phyloP scores from a whole-genome alignment of 2,329 filamentous ascomycete genomes.

The Calonectria hawksworthii region DNA sequence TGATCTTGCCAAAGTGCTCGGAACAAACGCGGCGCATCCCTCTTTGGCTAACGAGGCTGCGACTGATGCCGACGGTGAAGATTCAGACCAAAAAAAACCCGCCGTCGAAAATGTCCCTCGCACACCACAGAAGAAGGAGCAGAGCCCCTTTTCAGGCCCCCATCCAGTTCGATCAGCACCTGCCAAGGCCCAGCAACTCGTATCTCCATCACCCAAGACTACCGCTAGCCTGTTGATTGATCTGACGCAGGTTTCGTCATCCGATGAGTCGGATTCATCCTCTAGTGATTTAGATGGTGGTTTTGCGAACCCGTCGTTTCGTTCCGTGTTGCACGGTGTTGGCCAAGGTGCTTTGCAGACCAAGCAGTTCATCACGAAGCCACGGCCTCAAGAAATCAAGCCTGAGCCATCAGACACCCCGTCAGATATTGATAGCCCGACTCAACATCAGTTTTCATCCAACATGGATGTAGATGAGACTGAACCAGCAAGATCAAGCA shows the following conservation, averaged over 20 bases:
- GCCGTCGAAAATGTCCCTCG: neutral
- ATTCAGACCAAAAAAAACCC: neutral
- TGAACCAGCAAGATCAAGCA: neutral
- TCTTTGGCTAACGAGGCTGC: neutral
- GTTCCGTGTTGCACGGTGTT: neutral
- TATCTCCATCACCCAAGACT: neutral
- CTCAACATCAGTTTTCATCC: neutral
- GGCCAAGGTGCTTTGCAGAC: no score
- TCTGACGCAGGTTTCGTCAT: neutral
- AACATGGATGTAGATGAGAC: neutral
- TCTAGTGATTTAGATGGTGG: neutral
- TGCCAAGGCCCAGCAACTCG: neutral
- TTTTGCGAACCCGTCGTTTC: neutral
- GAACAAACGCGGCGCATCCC: neutral
- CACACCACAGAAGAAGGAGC: neutral
- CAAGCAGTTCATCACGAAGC: neutral
- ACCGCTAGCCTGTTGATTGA: neutral
- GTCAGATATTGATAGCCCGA: neutral
- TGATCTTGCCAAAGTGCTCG: slow-evolving; percentile 16
- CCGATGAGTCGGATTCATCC: neutral
- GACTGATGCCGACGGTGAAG: slow-evolving; percentile 3
- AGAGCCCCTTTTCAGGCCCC: neutral
- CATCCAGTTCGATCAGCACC: neutral
- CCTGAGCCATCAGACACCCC: neutral
- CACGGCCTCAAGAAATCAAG: neutral